Evolutionary conservation across 768 basidiomycete genomes (phyloP), one percentile per base, ranked within the genome.

Genomic region (Hypholoma fasciculare): DNA sequence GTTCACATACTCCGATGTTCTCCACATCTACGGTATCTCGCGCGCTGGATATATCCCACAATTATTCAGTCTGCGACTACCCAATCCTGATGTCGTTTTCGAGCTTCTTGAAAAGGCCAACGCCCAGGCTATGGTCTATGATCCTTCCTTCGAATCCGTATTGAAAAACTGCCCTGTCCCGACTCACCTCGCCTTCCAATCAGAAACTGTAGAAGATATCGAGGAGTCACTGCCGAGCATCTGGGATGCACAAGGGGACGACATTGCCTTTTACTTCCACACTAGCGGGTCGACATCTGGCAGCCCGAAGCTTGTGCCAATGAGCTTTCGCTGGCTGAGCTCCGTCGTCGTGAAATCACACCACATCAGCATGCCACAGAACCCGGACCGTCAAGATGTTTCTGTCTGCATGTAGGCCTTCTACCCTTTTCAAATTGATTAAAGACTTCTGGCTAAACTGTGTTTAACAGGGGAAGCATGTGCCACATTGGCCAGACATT

Each of bases 221-320:
- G 65, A 72, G 39, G 69, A 73, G 23, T 65, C 75, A 34, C 69
- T 88, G 7, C 82, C 84, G 27, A 71, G 72, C 17, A 71, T 84
- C 39, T 70, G 74, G 62, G 62, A 71, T 61, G 47, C 69, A 64
- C 54, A 68, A 56, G 68, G 67, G 26, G 71, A 75, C 58, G 84
- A 87, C 52, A 70, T 76, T 26, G 79, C 80, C 47, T 85, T 91
- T 76, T 75, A 90, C 53, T 92, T 90, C 77, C 90, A 90, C 69
- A 91, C 90, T 9, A 88, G 86, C 58, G 90, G 90, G 14, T 91
- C 89, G 39, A 92, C 90, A 7, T 91, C 89, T n/a, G 90, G 89
- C 49, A 88, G 84, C 65, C 90, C 90, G 0, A 92, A 90, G 66
- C 84, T 92, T 26, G 87, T 92, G 0, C 88, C 84, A 14, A 87